Evolutionary conservation across 768 basidiomycete genomes (phyloP).

Genomic region (Aureoboletus auriporus): DNA sequence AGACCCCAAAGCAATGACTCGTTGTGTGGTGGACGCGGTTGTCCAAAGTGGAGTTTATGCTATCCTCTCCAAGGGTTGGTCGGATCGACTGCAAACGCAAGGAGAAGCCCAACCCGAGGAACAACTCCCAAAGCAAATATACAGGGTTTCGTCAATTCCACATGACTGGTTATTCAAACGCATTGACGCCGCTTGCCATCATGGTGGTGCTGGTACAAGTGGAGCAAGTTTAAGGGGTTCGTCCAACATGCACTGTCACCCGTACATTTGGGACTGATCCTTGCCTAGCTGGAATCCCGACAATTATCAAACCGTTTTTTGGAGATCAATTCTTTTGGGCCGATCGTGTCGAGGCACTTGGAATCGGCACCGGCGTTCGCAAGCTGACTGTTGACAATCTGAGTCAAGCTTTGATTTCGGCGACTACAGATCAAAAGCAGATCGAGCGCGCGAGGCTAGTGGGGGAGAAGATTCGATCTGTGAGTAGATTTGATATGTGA

Average conservation of each 20-base stretch:
- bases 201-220: conserved; percentile 95
- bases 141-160: conserved; percentile 79
- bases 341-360: conserved; percentile 94
- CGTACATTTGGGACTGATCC: conserved; percentile 2
- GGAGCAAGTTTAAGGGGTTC: conserved; percentile 89
- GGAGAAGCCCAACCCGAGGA: conserved; percentile 63
- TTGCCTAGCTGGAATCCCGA: conserved; percentile 78
- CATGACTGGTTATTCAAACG: conserved; percentile 95
- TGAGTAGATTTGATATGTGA: conserved; percentile 31
- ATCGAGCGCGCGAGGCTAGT: conserved; percentile 79
- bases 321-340: conserved; percentile 99
- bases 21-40: conserved; percentile 86
- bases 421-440: conserved; percentile 87
- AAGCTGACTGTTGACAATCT: conserved; percentile 80
- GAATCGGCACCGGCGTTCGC: conserved; percentile 83
- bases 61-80: conserved; percentile 98
- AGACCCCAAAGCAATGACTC: conserved; percentile 90
- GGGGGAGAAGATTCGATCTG: conserved; percentile 84
- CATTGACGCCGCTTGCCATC: conserved; percentile 97
- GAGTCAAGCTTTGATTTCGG: conserved; percentile 71
- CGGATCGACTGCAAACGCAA: conserved; percentile 77
- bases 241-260: conserved; percentile 12
- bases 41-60: conserved; percentile 82
- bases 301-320: conserved; percentile 96
- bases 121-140: conserved; percentile 74